Evolutionary conservation across 2,329 filamentous ascomycete genomes (phyloP), one percentile per base, ranked within the genome.

Genomic region (Monosporascus ibericus): DNA sequence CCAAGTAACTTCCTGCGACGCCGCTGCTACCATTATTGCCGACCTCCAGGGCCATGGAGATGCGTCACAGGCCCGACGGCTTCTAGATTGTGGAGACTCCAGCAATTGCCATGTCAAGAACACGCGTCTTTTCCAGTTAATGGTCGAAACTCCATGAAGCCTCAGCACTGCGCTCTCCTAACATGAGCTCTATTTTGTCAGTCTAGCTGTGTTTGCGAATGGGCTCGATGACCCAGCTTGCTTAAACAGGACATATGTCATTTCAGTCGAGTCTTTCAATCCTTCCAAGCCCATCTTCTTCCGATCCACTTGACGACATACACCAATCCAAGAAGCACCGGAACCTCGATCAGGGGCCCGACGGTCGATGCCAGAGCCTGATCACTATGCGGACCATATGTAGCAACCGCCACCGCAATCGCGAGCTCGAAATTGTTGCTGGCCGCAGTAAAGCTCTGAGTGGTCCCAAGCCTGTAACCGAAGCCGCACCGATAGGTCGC

Each of bases 371-470:
- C 90, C 44, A 95, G 73, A 0, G 90, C 90, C 69, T 95, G 85
- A 48, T 91, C 84, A 61, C 88, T 92, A 40, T 87, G 73, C 0
- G 86, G 78, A 0, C 90, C 91, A 70, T 87, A 95, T 0, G 86
- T 86, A 0, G 90, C 87, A 3, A 95, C 85, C 0, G 88, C 88
- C 0, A 96, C 90, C 0, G 90, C 90, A 70, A 96, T 95, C 0
- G 91, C 90, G 24, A 96, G 73, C 72, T 96, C 91, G 63, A 96
- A 96, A 66, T 96, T 95, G 65, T 96, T 96, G 67, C 90, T 95
- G 1, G 89, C 88, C 0, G 90, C 92, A 0, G 89, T 95, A 62
- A 95, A 94, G 64, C 88, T 91, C 70, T 95, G 90, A 2, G 90
- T 92, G 11, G 80, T 78, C 1, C 80, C 79, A 1, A 91, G 67